phyloP scores from a whole-genome alignment of 148 eudicot species.

The Agrostemma githago region DNA sequence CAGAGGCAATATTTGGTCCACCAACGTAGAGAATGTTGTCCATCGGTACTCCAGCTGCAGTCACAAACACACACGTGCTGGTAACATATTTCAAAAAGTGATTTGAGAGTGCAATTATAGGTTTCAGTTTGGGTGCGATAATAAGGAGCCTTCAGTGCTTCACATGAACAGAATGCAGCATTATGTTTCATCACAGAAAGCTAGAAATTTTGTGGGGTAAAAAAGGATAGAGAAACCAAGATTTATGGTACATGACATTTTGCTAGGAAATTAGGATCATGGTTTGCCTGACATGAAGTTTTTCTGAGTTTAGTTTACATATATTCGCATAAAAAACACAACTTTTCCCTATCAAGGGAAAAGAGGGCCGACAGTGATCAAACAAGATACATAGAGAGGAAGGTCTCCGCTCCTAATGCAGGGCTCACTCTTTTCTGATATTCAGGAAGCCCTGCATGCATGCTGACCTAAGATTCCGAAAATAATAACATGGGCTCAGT shows the following conservation, averaged over 20 bases:
- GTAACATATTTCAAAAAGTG: neutral
- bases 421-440: neutral
- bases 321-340: neutral
- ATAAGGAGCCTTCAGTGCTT: neutral
- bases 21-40: conserved; percentile 93
- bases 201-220: neutral
- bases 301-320: neutral
- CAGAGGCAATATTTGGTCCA: conserved; percentile 94
- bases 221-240: neutral
- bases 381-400: neutral
- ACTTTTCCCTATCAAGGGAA: neutral
- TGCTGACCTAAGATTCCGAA: too few species aligned
- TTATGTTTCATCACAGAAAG: neutral
- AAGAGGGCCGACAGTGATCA: neutral
- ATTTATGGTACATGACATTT: neutral
- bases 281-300: neutral
- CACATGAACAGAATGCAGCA: neutral
- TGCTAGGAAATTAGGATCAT: neutral
- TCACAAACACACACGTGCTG: neutral
- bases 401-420: neutral
- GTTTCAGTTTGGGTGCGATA: neutral
- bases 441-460: too few species aligned
- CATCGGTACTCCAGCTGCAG: conserved; percentile 71
- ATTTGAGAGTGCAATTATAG: neutral
- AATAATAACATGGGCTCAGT: too few species aligned